A percentile compares a stretch with the other conserved stretches of the same genome.
Evolutionary conservation across 2,329 filamentous ascomycete genomes (phyloP).

Genomic region (Talaromyces rugulosus): DNA sequence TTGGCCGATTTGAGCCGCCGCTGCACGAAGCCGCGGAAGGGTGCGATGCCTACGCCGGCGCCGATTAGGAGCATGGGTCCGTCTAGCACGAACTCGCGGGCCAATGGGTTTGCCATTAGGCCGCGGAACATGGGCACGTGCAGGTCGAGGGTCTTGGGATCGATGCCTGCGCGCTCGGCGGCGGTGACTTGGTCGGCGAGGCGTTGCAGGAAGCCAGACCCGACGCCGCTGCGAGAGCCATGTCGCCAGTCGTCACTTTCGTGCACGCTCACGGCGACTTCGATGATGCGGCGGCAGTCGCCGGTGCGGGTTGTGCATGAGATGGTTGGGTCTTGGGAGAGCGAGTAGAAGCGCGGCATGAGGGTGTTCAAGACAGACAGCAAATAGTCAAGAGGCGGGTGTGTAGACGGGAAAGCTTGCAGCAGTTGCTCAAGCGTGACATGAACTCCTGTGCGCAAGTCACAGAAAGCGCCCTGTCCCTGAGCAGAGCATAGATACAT

Average conservation of each 20-base stretch:
- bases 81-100: constrained; percentile 84
- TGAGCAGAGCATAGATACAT: constrained; percentile 82
- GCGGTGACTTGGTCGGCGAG: constrained; percentile 69
- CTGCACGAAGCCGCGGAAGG: constrained; percentile 96
- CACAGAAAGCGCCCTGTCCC: constrained; percentile 88
- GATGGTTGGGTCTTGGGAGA: constrained; percentile 91
- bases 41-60: constrained; percentile 92
- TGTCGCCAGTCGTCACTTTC: constrained; percentile 75
- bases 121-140: constrained; percentile 97
- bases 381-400: constrained; percentile 78
- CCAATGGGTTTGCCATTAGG: constrained; percentile 93
- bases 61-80: constrained; percentile 97
- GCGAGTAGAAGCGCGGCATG: constrained; percentile 97
- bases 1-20: constrained; percentile 89
- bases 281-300: constrained; percentile 73
- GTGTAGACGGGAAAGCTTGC: constrained; percentile 84
- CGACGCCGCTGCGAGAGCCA: constrained; percentile 73
- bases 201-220: constrained; percentile 89
- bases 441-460: constrained; percentile 84
- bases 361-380: constrained; percentile 77
- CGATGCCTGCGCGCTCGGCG: constrained; percentile 58
- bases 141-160: constrained; percentile 54
- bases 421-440: constrained; percentile 82
- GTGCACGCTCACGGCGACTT: constrained; percentile 95
- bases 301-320: constrained; percentile 65